A percentile compares a stretch with the other conserved stretches of the same genome.
phyloP scores from a whole-genome alignment of 257 asterid species.

The Solanum ahanhuiri region DNA sequence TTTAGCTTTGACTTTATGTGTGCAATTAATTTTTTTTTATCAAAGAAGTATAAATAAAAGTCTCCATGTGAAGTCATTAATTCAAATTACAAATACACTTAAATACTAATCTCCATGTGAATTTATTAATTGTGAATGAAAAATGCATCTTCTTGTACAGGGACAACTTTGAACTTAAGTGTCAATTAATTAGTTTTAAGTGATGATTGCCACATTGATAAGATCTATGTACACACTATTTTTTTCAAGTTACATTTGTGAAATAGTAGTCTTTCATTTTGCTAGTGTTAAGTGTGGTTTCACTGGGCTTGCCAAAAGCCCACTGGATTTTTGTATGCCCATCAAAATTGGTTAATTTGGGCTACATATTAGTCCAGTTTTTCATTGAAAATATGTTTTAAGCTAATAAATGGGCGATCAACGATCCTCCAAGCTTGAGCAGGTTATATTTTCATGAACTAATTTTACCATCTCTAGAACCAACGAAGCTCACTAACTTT shows the following conservation, averaged over 20 bases:
- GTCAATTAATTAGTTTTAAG: not conserved
- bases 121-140: not conserved
- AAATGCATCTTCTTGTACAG: not conserved
- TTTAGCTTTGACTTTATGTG: not conserved
- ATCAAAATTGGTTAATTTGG: not conserved
- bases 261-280: not conserved
- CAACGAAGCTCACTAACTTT: not conserved
- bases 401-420: not conserved
- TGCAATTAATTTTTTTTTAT: too few relatives aligned
- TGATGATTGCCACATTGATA: not conserved
- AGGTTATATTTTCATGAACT: not conserved
- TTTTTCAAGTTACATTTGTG: not conserved
- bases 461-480: not conserved
- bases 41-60: not conserved
- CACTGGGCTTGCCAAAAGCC: not conserved
- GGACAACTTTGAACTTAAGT: not conserved
- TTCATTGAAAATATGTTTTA: not conserved
- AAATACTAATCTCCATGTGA: not conserved
- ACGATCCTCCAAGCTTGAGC: not conserved
- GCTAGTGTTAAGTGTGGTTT: not conserved
- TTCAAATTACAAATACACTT: too few relatives aligned
- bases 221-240: not conserved
- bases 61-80: not conserved
- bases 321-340: not conserved
- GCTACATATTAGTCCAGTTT: not conserved